Base-by-base conservation (phyloP, 257 asterid species). In the Nicotiana paniculata region DNA sequence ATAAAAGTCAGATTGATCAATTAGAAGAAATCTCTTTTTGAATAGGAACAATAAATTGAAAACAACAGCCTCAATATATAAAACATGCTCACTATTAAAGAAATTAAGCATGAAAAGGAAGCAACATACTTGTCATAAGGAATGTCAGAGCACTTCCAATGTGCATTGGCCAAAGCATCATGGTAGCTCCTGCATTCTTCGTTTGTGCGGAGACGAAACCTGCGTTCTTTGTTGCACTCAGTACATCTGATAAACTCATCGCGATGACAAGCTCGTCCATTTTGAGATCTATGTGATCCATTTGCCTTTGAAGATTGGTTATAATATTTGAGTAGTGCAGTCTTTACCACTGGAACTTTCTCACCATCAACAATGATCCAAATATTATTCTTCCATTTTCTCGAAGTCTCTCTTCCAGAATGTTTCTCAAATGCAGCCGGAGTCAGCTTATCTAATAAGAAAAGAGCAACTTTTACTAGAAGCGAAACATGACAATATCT, bases 381-480 rank as follows among this genome's bases (percentile, higher is more conserved):
- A 21, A 90, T 86, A 82, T 86, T 90, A 37, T 90, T 83, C 86
- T 88, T 90, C 93, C 93, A 90, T 84, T 88, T 90, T 82, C 90
- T 85, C 3, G 83, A 85, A 43, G 86, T 85, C 81, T 90, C 93
- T 84, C 91, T 87, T 64, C 91, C 89, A 32, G 93, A 88, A 87
- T 90, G 93, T 81, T 88, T 88, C 88, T 90, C 93, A 82, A 90
- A 90, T 33, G 91, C 93, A 80, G 88, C 86, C 1, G 91, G 93
- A 12, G 91, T 85, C 86, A 90, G 79, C 83, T 90, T 90, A 30
- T 86, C 93, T 86, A 66, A 46, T 62, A 37, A 83, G 64, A 59
- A 12, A 70, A 21, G 2, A 21, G 12, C 7, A 18, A 37, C 58
- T 70, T 46, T 48, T 48, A 72, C 9, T 72, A 24, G 61, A 46